Percentiles rank a stretch among this genome's conserved stretches.
Conservation (phyloP, 768 basidiomycete species). For the Favolaschia claudopus region DNA sequence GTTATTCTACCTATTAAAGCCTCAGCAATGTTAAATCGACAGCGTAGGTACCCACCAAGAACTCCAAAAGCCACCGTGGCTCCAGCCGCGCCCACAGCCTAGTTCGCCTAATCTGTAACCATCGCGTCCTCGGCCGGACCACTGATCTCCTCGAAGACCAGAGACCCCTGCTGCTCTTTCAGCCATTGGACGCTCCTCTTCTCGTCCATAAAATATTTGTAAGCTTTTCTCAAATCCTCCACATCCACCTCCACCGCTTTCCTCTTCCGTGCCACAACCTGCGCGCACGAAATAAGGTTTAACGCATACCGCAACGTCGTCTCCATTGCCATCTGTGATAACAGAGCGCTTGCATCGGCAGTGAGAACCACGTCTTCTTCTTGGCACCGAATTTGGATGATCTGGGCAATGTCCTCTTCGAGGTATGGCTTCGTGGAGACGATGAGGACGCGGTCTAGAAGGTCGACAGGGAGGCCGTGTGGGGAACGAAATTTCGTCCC, state of each 20-base stretch:
- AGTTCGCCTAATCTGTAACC: slow-evolving; percentile 40
- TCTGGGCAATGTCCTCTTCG: slow-evolving; percentile 86
- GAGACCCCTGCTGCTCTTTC: slow-evolving; percentile 78
- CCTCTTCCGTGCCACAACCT: slow-evolving; percentile 84
- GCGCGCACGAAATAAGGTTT: slow-evolving; percentile 93
- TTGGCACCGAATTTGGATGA: slow-evolving; percentile 94
- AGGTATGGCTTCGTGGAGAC: slow-evolving; percentile 91
- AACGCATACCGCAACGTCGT: slow-evolving; percentile 94
- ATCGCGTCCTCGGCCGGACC: slow-evolving; percentile 42
- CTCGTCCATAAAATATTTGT: slow-evolving; percentile 92
- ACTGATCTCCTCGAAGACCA: slow-evolving; percentile 78
- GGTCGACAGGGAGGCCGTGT: slow-evolving; percentile 93
- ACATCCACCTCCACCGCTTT: slow-evolving; percentile 84
- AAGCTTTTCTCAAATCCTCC: slow-evolving; percentile 84
- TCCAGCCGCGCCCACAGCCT: not conserved
- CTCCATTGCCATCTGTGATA: slow-evolving; percentile 87
- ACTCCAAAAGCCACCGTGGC: too few species aligned
- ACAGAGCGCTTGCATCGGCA: slow-evolving; percentile 73
- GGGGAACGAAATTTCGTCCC: slow-evolving; percentile 95
- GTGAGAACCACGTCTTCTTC: slow-evolving; percentile 94
- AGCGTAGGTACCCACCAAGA: not conserved
- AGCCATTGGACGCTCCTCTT: slow-evolving; percentile 92
- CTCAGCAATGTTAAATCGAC: slow-evolving; percentile 1
- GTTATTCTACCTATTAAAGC: slow-evolving; percentile 7
- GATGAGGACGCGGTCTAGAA: slow-evolving; percentile 94